Conservation (phyloP, 345 rosid species). For the Geranium rotundifolium region DNA sequence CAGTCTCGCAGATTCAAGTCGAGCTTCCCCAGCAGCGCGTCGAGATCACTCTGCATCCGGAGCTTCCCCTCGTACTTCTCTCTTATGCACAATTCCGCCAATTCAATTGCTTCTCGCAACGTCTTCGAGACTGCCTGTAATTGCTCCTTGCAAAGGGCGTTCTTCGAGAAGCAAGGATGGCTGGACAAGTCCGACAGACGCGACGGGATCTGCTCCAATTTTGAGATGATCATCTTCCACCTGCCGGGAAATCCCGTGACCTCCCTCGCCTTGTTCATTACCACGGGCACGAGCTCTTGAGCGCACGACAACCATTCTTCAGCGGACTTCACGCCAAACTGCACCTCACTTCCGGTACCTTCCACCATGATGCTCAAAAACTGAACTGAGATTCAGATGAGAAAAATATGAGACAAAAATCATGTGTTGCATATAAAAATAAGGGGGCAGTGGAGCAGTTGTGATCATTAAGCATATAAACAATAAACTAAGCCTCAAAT, state of each 20-base stretch:
- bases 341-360: constrained; percentile 20
- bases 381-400: constrained; percentile 23
- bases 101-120: constrained; percentile 34
- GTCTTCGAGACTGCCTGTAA: constrained; percentile 58
- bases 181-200: constrained; percentile 71
- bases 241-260: constrained; percentile 65
- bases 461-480: constrained; percentile 32
- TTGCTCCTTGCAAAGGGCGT: constrained; percentile 80
- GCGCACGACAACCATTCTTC: constrained; percentile 68
- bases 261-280: constrained; percentile 41
- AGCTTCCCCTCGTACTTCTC: constrained; percentile 84
- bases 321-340: constrained; percentile 25
- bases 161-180: constrained; percentile 89
- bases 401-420: constrained; percentile 9
- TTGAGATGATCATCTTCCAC: constrained; percentile 78
- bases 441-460: constrained; percentile 56
- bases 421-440: constrained; percentile 22
- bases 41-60: constrained; percentile 91
- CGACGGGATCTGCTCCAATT: constrained; percentile 74
- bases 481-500: constrained; percentile 15
- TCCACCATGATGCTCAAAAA: constrained; percentile 34
- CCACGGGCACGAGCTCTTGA: constrained; percentile 63
- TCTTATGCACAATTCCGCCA: constrained; percentile 40
- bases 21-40: constrained; percentile 65
- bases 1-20: constrained; percentile 78